Evolutionary conservation across 306 rosid species (phyloP).

Genomic region (Trifolium subterraneum): DNA sequence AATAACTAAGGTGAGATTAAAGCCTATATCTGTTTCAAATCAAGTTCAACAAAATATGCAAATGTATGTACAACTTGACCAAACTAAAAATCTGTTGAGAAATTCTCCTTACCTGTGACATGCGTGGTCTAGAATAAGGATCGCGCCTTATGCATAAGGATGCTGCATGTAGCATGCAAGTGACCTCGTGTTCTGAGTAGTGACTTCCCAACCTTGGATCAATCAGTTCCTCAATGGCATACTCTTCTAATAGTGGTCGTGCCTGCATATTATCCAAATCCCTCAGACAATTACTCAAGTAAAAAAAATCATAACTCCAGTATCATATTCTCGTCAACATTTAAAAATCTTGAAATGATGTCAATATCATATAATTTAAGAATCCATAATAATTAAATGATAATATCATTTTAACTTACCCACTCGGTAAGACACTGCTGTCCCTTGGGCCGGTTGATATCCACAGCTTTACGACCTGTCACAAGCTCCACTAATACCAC

Average conservation of each 20-base stretch:
- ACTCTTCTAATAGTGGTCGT: constrained; percentile 81
- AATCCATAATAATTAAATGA: not conserved
- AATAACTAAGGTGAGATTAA: not conserved
- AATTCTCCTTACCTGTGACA: constrained; percentile 75
- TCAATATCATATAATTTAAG: not conserved
- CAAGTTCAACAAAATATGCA: constrained; percentile 1
- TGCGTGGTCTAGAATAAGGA: constrained; percentile 92
- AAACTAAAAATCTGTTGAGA: not conserved
- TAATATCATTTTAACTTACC: constrained; percentile 55
- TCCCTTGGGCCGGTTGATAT: constrained; percentile 89
- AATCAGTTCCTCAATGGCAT: constrained; percentile 75
- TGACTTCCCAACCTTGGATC: constrained; percentile 83
- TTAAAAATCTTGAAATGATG: constrained; percentile 16
- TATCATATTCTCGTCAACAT: constrained; percentile 23
- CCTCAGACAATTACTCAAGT: constrained; percentile 44
- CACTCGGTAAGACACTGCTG: constrained; percentile 99
- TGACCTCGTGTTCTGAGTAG: constrained; percentile 82
- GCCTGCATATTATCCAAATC: constrained; percentile 63
- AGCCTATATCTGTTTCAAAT: not conserved
- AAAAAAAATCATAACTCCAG: not conserved
- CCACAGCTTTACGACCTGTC: constrained; percentile 93
- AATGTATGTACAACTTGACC: not conserved
- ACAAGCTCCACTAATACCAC: constrained; percentile 95
- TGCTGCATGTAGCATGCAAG: constrained; percentile 93
- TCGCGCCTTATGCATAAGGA: constrained; percentile 89